These are phyloP conservation scores for Ananas comosus DNA, from an alignment of 176 grass and related monocot species.

Conservation along the genomic window DNA sequence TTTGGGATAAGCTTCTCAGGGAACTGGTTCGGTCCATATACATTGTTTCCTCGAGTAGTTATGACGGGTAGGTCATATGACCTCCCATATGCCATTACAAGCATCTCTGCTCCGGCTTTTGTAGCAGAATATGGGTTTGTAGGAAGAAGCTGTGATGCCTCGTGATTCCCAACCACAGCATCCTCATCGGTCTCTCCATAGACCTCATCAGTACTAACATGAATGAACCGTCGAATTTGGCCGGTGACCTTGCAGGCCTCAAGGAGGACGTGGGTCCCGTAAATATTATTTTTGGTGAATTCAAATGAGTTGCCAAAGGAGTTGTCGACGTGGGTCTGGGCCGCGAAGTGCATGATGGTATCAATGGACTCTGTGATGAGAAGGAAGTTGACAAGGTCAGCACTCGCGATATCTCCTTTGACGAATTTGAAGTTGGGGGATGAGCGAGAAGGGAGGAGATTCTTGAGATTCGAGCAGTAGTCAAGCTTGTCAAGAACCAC, in stretches of 20 bases:
- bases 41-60: slow-evolving; percentile 74
- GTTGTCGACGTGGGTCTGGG: slow-evolving; percentile 84
- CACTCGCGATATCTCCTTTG: slow-evolving; percentile 76
- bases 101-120: slow-evolving; percentile 87
- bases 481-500: slow-evolving; percentile 86
- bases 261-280: slow-evolving; percentile 77
- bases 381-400: slow-evolving; percentile 83
- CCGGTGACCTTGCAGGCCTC: slow-evolving; percentile 83
- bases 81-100: slow-evolving; percentile 89
- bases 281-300: slow-evolving; percentile 84
- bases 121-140: slow-evolving; percentile 85
- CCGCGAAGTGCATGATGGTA: slow-evolving; percentile 85
- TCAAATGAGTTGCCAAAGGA: slow-evolving; percentile 88
- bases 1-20: slow-evolving; percentile 81
- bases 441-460: slow-evolving; percentile 46
- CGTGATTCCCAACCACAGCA: slow-evolving; percentile 67
- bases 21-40: slow-evolving; percentile 75
- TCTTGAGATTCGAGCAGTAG: slow-evolving; percentile 89
- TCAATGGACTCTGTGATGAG: slow-evolving; percentile 84
- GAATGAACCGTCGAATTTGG: slow-evolving; percentile 77
- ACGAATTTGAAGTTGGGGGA: slow-evolving; percentile 84
- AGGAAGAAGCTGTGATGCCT: slow-evolving; percentile 73
- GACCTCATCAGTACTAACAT: slow-evolving; percentile 87
- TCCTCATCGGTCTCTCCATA: slow-evolving; percentile 86
- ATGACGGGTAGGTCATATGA: slow-evolving; percentile 77